These are phyloP conservation scores for Plasmodium cynomolgi DNA, from an alignment of 169 alveolate species.

Conservation along the genomic window DNA sequence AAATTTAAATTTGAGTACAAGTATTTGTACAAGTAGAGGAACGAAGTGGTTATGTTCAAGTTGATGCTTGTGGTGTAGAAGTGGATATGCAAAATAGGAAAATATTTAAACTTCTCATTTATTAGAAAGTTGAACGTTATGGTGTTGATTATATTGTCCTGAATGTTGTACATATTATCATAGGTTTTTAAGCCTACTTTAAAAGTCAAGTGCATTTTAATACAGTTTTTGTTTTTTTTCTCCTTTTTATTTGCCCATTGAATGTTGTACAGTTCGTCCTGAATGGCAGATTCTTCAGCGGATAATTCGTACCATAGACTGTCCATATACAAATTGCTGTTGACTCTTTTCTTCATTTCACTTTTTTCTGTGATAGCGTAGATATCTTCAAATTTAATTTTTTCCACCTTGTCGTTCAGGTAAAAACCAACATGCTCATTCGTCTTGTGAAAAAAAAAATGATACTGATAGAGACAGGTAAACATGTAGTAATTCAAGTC, in stretches of 20 bases:
- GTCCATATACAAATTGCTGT: slow-evolving; percentile 2
- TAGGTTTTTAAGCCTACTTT: slow-evolving; percentile 49
- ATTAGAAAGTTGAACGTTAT: slow-evolving; percentile 24
- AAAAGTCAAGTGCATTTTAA: slow-evolving; percentile 27
- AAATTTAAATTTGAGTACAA: slow-evolving; percentile 32
- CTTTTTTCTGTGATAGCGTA: not conserved
- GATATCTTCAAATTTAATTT: slow-evolving; percentile 24
- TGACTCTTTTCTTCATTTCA: not conserved
- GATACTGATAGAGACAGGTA: slow-evolving; percentile 47
- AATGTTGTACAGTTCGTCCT: not conserved
- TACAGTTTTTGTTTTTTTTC: slow-evolving; percentile 5
- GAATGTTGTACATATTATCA: slow-evolving; percentile 72
- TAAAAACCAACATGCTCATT: slow-evolving; percentile 37
- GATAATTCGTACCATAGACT: slow-evolving; percentile 43
- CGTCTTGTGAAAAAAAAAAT: slow-evolving; percentile 35
- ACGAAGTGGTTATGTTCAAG: slow-evolving; percentile 52
- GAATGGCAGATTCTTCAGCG: slow-evolving; percentile 2
- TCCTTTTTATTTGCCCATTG: not conserved
- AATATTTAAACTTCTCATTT: slow-evolving; percentile 46
- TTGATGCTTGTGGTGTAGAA: slow-evolving; percentile 50
- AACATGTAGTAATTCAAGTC: slow-evolving; percentile 56
- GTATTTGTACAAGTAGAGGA: slow-evolving; percentile 52
- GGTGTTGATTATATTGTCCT: slow-evolving; percentile 61
- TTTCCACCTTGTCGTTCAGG: slow-evolving; percentile 33
- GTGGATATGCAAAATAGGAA: slow-evolving; percentile 33